Evolutionary conservation across 2,329 filamentous ascomycete genomes (phyloP), one percentile per base, ranked within the genome.

Genomic region (Fusarium sp.): DNA sequence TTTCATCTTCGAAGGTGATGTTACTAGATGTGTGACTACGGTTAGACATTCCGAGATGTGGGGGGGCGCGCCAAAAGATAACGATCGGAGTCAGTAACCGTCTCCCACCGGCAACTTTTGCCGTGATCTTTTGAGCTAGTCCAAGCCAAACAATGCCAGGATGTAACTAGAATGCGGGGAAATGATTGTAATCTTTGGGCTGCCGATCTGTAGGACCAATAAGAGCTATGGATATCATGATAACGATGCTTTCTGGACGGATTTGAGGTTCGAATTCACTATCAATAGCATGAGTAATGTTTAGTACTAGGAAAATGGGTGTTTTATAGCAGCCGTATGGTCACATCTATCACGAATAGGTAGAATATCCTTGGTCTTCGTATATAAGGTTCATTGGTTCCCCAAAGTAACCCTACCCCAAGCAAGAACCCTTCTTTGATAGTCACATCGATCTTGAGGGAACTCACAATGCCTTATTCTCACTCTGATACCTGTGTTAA

Each of bases 31-130:
- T 28, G 26, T 32, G 7, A 21, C 24, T 24, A 62, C 58, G 58
- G 58, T 47, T 47, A 39, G n/a, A 3, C 3, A 38, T 48, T 43
- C 58, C 58, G 58, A 40, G 54, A 21, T 56, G 58, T 11, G 58
- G 58, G n/a, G n/a, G 57, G 28, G 20, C 9, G 20, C 7, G 17
- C 20, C 39, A 45, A 26, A 30, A 9, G n/a, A n/a, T 14, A 15
- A 12, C n/a, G 4, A 17, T 56, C 58, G 58, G 58, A 21, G 26
- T 20, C 8, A 21, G 24, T 46, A 44, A 26, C 58, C 58, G 57
- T 19, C 21, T 4, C 6, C 7, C 14, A 23, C 23, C 58, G 58
- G 57, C 19, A 43, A 24, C 11, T n/a, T 23, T 19, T 42, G 24
- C 58, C 57, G 58, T 30, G 15, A 42, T 28, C 20, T 15, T 20